Evolutionary conservation across 2,329 filamentous ascomycete species (phyloP), one percentile per base, ranked within the genome.

Genomic region (Penicillium sp.): DNA sequence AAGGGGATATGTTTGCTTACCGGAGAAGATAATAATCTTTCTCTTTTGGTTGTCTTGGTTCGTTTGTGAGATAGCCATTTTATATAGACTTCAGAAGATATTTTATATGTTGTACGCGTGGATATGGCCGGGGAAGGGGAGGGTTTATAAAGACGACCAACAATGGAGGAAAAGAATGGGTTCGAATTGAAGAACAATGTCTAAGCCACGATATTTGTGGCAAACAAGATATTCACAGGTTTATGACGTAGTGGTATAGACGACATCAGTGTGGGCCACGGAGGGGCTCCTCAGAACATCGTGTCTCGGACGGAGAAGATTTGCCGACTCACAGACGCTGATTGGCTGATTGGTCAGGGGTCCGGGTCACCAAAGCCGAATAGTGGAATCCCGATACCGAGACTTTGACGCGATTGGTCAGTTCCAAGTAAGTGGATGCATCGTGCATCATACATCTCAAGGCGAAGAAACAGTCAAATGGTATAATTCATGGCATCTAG

Each of bases 11-110:
- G 2, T 11, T 16, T 41, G 30, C 62, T 52, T 71, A 77, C 75
- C 74, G 57, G 76, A 78, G 58, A 78, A 77, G 58, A 74, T 75
- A 47, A 77, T 72, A 32, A 78, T 76, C 61, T 77, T 77, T 67
- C 75, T 65, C 50, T 71, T 75, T 30, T 62, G 48, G 38, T 36
- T 43, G 7, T 59, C 16, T 39, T 59, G 57, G 11, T 49, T 62
- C 44, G 53, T 42, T 40, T 62, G 57, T 43, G 50, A 27, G 19
- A 41, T 41, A 2, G 53, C 34, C 51, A 53, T 53, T 53, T 53
- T 14, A 7, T 36, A 30, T 29, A 39, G 10, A 23, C 3, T 35
- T 18, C 10, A 29, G 2, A 16, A 2, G 3, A 7, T 32, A 34
- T 13, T 44, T 27, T 4, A 46, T 23, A 46, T 2, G n/a, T 7